Evolutionary conservation across 306 rosid species (phyloP).

Genomic region (Fagus crenata): DNA sequence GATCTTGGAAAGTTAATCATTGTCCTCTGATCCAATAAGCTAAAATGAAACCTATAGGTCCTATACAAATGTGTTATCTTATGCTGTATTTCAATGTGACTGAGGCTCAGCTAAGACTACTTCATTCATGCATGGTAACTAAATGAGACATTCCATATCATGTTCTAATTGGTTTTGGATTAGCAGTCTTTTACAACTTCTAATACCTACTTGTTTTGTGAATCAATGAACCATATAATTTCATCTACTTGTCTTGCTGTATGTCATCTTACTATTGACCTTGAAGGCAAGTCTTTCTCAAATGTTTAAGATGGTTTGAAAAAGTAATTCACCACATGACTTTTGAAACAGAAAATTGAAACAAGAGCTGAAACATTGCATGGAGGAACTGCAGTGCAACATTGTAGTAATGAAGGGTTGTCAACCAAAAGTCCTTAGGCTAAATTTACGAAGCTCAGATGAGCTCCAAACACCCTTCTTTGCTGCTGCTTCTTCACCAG

Average conservation of each 20-base stretch:
- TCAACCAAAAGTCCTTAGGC: slow-evolving; percentile 79
- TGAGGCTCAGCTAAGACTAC: background rate
- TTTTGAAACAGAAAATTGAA: slow-evolving; percentile 68
- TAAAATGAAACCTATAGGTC: too few relatives aligned
- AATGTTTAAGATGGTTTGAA: background rate
- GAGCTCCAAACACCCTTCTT: slow-evolving; percentile 80
- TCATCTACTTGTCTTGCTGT: background rate
- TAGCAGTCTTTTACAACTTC: background rate
- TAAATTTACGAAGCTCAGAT: slow-evolving; percentile 64
- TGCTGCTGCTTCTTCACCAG: slow-evolving; percentile 76
- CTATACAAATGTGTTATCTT: background rate
- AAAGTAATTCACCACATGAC: background rate
- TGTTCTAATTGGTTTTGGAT: background rate
- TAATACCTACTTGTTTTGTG: background rate
- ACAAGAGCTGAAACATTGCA: slow-evolving; percentile 82
- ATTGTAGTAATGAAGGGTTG: slow-evolving; percentile 81
- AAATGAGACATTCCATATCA: background rate
- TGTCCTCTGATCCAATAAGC: too few relatives aligned
- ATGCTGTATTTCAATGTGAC: background rate
- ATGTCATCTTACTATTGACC: background rate
- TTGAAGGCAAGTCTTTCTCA: background rate
- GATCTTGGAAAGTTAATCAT: too few relatives aligned
- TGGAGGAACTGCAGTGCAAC: slow-evolving; percentile 84
- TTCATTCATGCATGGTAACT: background rate
- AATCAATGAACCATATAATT: background rate